Base-by-base conservation (phyloP, 345 rosid species). In the Sonneratia alba region DNA sequence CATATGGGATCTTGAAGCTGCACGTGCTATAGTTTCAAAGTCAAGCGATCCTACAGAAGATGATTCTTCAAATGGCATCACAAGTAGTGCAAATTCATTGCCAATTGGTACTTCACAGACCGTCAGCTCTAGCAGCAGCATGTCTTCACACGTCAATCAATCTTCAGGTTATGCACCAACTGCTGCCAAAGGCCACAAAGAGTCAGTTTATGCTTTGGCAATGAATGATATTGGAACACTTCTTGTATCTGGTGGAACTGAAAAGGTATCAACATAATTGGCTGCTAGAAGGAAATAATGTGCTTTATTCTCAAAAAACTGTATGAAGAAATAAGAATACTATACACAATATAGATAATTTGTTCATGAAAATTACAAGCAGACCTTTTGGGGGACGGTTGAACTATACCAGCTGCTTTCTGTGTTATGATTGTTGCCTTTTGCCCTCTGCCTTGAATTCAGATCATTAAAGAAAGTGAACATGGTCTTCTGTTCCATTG, bases 161-260 rank as follows among this genome's bases (percentile, higher is more conserved):
- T 74, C 94, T 76, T 91, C 86, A 79, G 94, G 97, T 65, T 87
- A 90, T 79, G 81, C 87, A 36, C 98, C 98, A 37, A 77, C 86
- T 51, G 74, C 91, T 83, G 97, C 91, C 72, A 96, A 96, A 85
- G 99, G 99, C 76, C 99, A 96, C 76, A 96, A 96, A 83, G 99
- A 96, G 86, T 96, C 99, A 2, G 99, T 92, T 78, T 96, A 96
- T 84, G 98, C 99, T 53, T 83, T 96, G 85, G 96, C 95, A 68
- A 91, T 92, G 98, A 96, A 91, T 86, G 93, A 87, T 78, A 86
- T 84, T 70, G 98, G 96, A 75, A 79, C 87, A 55, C 79, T 87
- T 84, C 99, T 96, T 73, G 97, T 96, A 68, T 96, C 99, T 75
- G 99, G 99, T 80, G 99, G 99, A 75, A 96, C 98, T 36, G 98